Percentiles rank a stretch among this genome's conserved stretches.
Conservation (phyloP, 2,329 filamentous ascomycete genomes). For the Aspergillus pseudoviridinutans region DNA sequence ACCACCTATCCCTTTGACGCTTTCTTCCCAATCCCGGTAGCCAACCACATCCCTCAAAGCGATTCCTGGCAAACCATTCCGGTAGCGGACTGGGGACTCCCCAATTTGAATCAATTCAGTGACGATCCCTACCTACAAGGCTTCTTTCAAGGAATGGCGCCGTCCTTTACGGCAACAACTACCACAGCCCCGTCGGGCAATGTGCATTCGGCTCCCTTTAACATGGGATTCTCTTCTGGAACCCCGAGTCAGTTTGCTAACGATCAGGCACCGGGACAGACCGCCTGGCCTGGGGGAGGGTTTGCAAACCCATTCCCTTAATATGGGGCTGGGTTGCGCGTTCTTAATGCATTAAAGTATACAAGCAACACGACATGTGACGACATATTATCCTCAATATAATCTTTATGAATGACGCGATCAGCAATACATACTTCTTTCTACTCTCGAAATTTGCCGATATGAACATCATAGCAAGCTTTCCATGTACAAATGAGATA, state of each 20-base stretch:
- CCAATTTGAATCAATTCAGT: not conserved
- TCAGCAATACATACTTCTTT: not conserved
- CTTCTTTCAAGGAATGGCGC: not conserved
- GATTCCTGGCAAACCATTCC: conserved; percentile 90
- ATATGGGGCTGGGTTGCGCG: not conserved
- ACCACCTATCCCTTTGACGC: not conserved
- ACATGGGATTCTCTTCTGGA: conserved; percentile 4
- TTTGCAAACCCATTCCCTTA: not conserved
- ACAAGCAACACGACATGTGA: not conserved
- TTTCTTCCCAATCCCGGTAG: conserved; percentile 3
- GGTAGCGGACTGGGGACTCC: conserved; percentile 74
- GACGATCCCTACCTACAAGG: not conserved
- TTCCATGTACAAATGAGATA: not conserved
- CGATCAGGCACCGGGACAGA: not conserved
- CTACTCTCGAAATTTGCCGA: not conserved
- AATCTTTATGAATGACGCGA: not conserved
- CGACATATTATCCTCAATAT: not conserved
- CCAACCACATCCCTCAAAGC: conserved; percentile 19
- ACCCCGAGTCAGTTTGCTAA: not conserved
- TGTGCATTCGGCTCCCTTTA: not conserved
- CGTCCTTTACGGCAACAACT: not conserved
- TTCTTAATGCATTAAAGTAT: not conserved
- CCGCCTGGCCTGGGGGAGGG: not conserved
- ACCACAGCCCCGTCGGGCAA: not conserved
- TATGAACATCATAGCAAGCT: not conserved